Evolutionary conservation across 345 rosid species (phyloP).

Genomic region (Populus davidiana): DNA sequence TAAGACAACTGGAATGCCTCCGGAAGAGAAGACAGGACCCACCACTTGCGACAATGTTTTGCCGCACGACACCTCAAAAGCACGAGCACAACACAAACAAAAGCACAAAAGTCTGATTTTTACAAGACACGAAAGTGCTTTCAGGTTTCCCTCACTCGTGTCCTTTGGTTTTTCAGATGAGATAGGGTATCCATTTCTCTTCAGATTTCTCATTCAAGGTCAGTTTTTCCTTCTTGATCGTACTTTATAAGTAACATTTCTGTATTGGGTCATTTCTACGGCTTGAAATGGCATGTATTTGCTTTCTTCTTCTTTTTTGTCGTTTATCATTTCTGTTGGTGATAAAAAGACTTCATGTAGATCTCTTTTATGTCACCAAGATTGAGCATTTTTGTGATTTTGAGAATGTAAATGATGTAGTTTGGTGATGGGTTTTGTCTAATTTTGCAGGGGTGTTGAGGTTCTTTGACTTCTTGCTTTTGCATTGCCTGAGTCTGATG

Average conservation of each 20-base stretch:
- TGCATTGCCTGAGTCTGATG: neutral
- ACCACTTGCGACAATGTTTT: neutral
- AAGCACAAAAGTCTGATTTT: neutral
- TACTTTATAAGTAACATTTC: neutral
- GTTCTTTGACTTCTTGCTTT: neutral
- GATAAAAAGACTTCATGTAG: neutral
- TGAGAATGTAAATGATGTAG: neutral
- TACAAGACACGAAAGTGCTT: neutral
- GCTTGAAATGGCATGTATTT: neutral
- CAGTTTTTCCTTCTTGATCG: neutral
- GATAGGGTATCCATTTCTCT: neutral
- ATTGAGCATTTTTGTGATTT: neutral
- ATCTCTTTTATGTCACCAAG: conserved; percentile 1
- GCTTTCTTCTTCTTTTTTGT: neutral
- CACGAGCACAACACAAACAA: neutral
- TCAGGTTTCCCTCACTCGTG: neutral
- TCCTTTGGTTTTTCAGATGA: neutral
- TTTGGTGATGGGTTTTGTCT: neutral
- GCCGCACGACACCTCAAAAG: neutral
- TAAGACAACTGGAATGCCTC: neutral
- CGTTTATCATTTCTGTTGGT: neutral
- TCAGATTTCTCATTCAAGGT: conserved; percentile 8
- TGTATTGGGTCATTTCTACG: neutral
- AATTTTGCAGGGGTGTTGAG: conserved; percentile 5
- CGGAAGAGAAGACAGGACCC: neutral